Evolutionary conservation across 176 grass and related monocot genomes (phyloP), one percentile per base, ranked within the genome.

Genomic region (Carex cristatella): DNA sequence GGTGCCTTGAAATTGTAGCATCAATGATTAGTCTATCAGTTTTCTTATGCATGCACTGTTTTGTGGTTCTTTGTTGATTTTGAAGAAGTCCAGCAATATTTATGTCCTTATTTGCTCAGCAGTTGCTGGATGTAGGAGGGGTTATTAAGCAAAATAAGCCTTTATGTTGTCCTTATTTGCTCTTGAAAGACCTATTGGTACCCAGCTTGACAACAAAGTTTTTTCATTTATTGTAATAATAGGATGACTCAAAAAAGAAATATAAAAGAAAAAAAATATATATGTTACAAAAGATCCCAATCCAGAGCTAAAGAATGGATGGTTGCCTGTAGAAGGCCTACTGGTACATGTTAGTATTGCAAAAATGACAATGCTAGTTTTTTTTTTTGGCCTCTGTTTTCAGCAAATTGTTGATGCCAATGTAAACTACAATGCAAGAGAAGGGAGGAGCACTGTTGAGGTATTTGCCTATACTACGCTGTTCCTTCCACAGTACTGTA

Each of bases 371-470:
- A 7, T 46, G 27, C 11, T 82, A 82, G 4, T 23, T 42, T 23
- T 82, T 28, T 71, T 85, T 4, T 28, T 71, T 81, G 40, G 1
- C 79, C 35, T 84, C 28, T 15, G 2, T 76, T 85, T 93, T 83
- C 88, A 98, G 95, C 83, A 85, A 87, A 87, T 87, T 87, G 89
- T 98, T 90, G 91, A 95, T 23, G 95, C 87, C 83, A 93, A 95
- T 90, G 88, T 98, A 65, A 89, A 89, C 78, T 93, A 92, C 86
- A 95, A 98, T 82, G 93, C 93, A 92, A 72, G 87, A 74, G 93
- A 98, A 92, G 92, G 92, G 83, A 98, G 88, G 81, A 95, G 95
- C 84, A 87, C 83, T 60, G 89, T 89, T 2, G 93, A 98, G 93
- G 95, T 98, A 85, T 71, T 71, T 79, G 19, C n/a, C 48, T 30